Conservation (phyloP, 176 grass and related monocot species). For the Stipa capillata region DNA sequence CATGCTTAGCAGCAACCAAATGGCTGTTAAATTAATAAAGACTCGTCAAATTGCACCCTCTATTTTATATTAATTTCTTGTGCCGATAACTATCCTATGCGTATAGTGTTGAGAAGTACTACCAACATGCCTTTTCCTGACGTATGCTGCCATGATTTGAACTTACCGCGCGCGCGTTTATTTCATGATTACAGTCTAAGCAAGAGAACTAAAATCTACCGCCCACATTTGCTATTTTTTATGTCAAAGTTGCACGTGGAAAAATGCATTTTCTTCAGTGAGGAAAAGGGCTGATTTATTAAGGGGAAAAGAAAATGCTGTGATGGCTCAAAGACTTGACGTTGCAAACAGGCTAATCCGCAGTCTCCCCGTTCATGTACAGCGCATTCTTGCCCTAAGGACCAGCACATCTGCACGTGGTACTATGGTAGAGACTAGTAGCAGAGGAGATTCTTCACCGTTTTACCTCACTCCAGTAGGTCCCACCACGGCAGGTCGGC, state of each 20-base stretch:
- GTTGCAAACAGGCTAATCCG: not conserved
- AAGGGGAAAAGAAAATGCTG: not conserved
- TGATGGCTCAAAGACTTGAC: not conserved
- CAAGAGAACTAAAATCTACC: not conserved
- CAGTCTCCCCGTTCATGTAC: too few species aligned
- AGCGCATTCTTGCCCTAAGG: not conserved
- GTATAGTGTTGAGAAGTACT: not conserved
- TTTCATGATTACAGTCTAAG: not conserved
- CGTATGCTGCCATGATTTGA: not conserved
- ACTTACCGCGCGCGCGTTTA: not conserved
- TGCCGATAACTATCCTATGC: not conserved
- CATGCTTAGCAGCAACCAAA: constrained; percentile 8
- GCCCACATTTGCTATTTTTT: not conserved
- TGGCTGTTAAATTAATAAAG: not conserved
- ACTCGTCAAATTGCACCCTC: not conserved
- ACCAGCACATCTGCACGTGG: not conserved
- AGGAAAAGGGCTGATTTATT: not conserved
- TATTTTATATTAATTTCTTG: not conserved
- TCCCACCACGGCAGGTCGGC: not conserved
- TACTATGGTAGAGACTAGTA: not conserved
- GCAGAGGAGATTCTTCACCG: not conserved
- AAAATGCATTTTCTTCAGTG: not conserved
- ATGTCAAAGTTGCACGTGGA: not conserved
- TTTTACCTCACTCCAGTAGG: not conserved
- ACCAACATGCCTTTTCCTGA: not conserved